Base-by-base conservation (phyloP, 2,329 filamentous ascomycete species). In the Onygenales sp. region DNA sequence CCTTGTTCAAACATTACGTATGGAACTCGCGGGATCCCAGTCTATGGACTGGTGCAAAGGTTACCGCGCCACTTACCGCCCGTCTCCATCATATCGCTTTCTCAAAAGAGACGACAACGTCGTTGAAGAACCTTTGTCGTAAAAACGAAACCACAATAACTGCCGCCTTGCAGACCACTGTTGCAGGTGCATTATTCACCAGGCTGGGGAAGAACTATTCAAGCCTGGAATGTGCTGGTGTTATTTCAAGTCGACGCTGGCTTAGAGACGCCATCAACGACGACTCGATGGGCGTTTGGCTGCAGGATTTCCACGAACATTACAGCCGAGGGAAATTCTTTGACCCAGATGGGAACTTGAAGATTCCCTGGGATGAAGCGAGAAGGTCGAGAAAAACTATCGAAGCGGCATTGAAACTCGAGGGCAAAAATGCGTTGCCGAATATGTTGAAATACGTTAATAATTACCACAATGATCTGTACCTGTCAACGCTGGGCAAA, bases 391-490 rank as follows among this genome's bases (percentile, higher is more conserved):
- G 63, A 14, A 43, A 61, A n/a, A 64, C 59, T 0, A 66, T 72
- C 33, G 56, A 65, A 43, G 57, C 55, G 5, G 59, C 59, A 5
- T 31, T 72, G 9, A 54, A 53, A 3, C 54, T 59, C 17, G 43
- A 65, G 45, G 68, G 67, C 17, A 64, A 60, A 36, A 66, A 77
- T 51, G 62, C 64, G 5, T 56, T 55, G 3, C 45, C 68, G 11
- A 70, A 67, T 4, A 62, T 76, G 6, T 61, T 78, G 9, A 70
- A 68, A 43, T 72, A 66, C 32, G 70, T 76, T 0, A 60, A 64
- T 10, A 60, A 76, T 50, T 68, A 71, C 39, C 66, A 65, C 10
- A 44, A 68, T 3, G 65, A 66, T 1, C 63, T 71, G 10, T 70
- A 74, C 43, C 51, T 60, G 2, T 63, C 64, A 0, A 68, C 69